Evolutionary conservation across 1,284 basidiomycete species (phyloP).

Genomic region (Kalmanozyma brasiliensis): DNA sequence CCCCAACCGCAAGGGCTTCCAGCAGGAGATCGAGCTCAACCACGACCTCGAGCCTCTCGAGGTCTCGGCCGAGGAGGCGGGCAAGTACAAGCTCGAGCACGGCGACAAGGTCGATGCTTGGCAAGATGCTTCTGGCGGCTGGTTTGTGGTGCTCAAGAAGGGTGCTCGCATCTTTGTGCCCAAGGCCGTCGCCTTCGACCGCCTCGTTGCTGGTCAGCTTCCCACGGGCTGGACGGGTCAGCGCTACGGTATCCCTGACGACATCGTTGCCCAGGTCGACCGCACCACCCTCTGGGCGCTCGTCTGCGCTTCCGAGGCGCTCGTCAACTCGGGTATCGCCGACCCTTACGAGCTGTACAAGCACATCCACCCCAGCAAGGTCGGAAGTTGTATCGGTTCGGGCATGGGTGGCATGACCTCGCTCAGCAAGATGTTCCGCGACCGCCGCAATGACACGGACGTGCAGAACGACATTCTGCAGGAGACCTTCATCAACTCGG

Average conservation of each 20-base stretch:
- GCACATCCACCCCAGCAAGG: slow-evolving; percentile 93
- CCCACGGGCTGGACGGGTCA: slow-evolving; percentile 97
- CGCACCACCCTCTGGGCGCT: slow-evolving; percentile 97
- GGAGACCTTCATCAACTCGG: slow-evolving; percentile 76
- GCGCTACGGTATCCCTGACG: slow-evolving; percentile 96
- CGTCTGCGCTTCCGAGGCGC: slow-evolving; percentile 90
- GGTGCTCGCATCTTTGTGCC: slow-evolving; percentile 92
- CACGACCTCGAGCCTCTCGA: slow-evolving; percentile 97
- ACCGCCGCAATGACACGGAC: slow-evolving; percentile 94
- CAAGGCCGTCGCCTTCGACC: slow-evolving; percentile 93
- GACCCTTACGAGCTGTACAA: slow-evolving; percentile 84
- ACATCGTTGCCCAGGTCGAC: slow-evolving; percentile 94
- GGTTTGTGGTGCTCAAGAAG: slow-evolving; percentile 98
- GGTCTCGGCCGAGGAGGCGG: slow-evolving; percentile 87
- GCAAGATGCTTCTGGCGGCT: slow-evolving; percentile 84
- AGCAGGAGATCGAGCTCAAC: slow-evolving; percentile 94
- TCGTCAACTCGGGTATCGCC: slow-evolving; percentile 93
- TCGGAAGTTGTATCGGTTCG: slow-evolving; percentile 73
- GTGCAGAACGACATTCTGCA: slow-evolving; percentile 98
- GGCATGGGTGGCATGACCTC: slow-evolving; percentile 92
- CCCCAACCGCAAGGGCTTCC: slow-evolving; percentile 94
- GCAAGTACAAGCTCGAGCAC: slow-evolving; percentile 95
- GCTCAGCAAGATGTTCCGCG: slow-evolving; percentile 85
- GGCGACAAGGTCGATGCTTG: slow-evolving; percentile 96
- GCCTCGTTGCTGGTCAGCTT: slow-evolving; percentile 92